Evolutionary conservation across 495 filamentous ascomycete species (phyloP).

Genomic region (Amphirosellinia nigrospora): DNA sequence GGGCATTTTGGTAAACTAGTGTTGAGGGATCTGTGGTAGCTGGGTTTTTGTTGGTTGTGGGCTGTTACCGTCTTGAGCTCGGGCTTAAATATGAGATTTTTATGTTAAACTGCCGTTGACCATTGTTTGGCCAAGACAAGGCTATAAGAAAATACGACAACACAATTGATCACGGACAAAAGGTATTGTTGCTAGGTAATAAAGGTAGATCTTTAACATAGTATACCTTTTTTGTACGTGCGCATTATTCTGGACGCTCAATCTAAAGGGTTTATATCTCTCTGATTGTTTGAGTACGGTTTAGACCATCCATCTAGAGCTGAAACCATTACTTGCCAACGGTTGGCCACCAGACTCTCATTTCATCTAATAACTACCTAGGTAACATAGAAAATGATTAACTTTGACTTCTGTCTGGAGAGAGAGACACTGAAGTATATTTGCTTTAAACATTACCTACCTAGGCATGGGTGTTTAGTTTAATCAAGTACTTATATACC

Average conservation of each 20-base stretch:
- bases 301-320: background rate
- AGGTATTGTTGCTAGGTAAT: background rate
- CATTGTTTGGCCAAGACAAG: background rate
- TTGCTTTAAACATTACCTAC: no score
- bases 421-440: no score
- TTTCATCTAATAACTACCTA: no score
- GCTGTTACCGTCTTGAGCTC: background rate
- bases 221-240: background rate
- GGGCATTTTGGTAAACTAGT: background rate
- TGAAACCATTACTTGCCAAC: background rate
- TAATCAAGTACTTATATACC: no score
- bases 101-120: background rate
- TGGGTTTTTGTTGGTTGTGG: background rate
- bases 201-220: background rate
- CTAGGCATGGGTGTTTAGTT: no score
- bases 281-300: background rate
- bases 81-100: background rate
- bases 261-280: background rate
- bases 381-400: no score
- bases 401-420: no score
- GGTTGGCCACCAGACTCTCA: background rate
- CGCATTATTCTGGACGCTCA: background rate
- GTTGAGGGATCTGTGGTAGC: background rate
- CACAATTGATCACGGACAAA: background rate
- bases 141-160: no score